Conservation (phyloP, 805 yeast genomes). For the Schwanniomyces sp. region DNA sequence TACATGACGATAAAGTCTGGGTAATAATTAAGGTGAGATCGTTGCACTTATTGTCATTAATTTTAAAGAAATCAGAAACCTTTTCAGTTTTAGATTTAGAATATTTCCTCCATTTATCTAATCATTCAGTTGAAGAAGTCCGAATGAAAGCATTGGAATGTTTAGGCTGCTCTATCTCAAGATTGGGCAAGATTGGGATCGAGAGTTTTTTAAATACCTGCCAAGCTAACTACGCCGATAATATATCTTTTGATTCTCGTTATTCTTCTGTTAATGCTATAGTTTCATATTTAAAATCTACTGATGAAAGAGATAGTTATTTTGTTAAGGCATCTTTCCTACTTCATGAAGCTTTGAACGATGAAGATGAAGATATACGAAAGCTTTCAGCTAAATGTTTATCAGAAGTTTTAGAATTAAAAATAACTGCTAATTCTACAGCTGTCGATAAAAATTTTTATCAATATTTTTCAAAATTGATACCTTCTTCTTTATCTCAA, state of each 20-base stretch:
- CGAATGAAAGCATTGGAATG: constrained; percentile 50
- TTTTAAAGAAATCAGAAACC: constrained; percentile 4
- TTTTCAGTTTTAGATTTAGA: neutral
- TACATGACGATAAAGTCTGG: constrained; percentile 31
- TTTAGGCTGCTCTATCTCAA: constrained; percentile 44
- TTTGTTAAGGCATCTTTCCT: constrained; percentile 17
- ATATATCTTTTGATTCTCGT: neutral
- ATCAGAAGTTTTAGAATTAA: constrained; percentile 22
- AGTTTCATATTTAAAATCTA: neutral
- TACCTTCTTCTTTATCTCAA: neutral
- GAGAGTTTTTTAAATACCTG: neutral
- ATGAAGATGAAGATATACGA: constrained; percentile 69
- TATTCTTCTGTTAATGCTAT: neutral
- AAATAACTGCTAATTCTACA: neutral
- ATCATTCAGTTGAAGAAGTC: constrained; percentile 41
- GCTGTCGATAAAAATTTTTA: neutral
- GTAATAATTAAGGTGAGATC: constrained; percentile 45
- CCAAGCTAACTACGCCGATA: neutral
- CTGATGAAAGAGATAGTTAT: neutral
- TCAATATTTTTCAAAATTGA: neutral
- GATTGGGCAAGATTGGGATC: neutral
- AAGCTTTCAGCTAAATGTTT: constrained; percentile 44
- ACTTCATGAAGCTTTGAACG: constrained; percentile 46
- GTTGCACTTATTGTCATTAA: constrained; percentile 28
- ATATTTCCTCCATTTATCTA: neutral